Evolutionary conservation across 495 filamentous ascomycete species (phyloP), one percentile per base, ranked within the genome.

Genomic region (Tuber borchii): DNA sequence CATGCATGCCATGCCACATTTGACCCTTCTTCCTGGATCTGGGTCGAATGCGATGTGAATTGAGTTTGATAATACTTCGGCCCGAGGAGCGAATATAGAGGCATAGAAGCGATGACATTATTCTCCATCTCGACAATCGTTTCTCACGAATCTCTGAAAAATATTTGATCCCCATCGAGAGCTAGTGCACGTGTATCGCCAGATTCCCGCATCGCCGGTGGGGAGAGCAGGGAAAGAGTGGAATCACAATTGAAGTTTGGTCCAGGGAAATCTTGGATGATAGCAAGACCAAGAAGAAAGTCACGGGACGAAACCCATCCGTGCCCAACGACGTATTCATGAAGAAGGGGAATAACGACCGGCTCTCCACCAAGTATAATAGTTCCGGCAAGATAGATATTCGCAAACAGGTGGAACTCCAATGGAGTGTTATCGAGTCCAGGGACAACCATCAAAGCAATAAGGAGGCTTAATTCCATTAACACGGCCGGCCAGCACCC

Each of bases 331-430:
- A 95, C 90, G 84, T 95, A 95, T 74, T 90, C 89, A 71, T 91
- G 89, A 5, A 95, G 86, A 4, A 95, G 87, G 0, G 93, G 93
- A 72, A 96, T 93, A 5, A 96, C 93, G 34, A 95, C 93, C 0
- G 93, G 93, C 7, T 93, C 93, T 44, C 93, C 93, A 72, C 93
- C 93, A 80, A 96, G 94, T 80, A 95, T 94, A 75, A 96, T 90
- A 2, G 93, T 96, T n/a, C 93, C 93, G 5, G 93, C 92, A 10
- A 95, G 89, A 83, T 91, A 95, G 84, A 96, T 89, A 83, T 92
- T 94, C 10, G 91, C 86, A 83, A 95, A 95, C 71, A 95, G 87
- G 65, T 86, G 84, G 74, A 91, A 88, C 20, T 86, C 82, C 0
- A 90, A 84, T 0, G 90, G 85, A 0, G 83, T 82, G 14, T 76